These are phyloP conservation scores for Aspergillus unguis DNA, from an alignment of 2,329 filamentous ascomycete genomes.

Conservation along the genomic window DNA sequence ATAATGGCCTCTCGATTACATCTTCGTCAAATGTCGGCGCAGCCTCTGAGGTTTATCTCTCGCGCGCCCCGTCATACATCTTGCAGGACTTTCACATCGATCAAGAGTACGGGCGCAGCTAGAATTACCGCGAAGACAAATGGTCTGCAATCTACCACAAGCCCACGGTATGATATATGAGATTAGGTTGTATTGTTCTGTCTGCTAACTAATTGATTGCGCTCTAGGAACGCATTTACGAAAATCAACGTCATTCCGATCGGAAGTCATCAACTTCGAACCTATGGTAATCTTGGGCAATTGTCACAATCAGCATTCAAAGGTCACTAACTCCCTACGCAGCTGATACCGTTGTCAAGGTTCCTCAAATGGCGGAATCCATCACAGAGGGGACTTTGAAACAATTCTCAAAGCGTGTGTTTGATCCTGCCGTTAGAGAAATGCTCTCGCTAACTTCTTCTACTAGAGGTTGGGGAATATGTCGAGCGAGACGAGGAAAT, in stretches of 20 bases:
- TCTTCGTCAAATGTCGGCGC: conserved; percentile 33
- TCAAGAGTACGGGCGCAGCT: conserved; percentile 20
- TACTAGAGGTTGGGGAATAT: conserved; percentile 75
- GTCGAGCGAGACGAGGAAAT: conserved; percentile 97
- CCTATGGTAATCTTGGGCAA: conserved; percentile 30
- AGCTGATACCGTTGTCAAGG: conserved; percentile 85
- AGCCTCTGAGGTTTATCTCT: conserved; percentile 30
- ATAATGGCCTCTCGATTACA: conserved; percentile 42
- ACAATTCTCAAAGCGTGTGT: conserved; percentile 78
- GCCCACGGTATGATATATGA: conserved; percentile 23
- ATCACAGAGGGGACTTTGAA: conserved; percentile 97
- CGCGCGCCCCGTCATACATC: conserved; percentile 24
- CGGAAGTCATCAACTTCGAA: conserved; percentile 32
- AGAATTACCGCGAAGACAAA: conserved; percentile 16
- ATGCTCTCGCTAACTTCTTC: neutral
- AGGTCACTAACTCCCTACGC: conserved; percentile 13
- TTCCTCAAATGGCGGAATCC: conserved; percentile 97
- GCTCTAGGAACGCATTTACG: conserved; percentile 18
- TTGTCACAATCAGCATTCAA: neutral
- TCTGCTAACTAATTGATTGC: neutral
- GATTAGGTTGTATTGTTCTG: too few relatives aligned
- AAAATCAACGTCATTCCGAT: conserved; percentile 23
- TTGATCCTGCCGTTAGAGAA: neutral
- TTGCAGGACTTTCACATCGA: conserved; percentile 27
- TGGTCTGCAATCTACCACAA: conserved; percentile 23